Base-by-base conservation (phyloP, 139 green algal genomes). In the Chlorella sorokiniana region DNA sequence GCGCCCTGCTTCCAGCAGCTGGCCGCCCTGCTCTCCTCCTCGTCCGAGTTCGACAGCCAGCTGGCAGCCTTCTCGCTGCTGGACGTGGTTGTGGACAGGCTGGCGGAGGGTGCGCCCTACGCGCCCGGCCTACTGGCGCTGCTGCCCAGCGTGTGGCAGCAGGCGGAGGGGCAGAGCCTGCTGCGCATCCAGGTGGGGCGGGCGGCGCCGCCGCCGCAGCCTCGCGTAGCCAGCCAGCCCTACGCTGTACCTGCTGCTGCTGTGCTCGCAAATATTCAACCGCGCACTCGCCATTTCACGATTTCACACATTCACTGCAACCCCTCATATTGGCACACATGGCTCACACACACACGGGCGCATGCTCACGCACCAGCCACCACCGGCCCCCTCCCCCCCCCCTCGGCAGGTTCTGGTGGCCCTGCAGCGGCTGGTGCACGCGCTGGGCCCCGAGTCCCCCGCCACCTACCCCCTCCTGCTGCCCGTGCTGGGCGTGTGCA, bases 401-500 rank as follows among this genome's bases (percentile, higher is more conserved):
- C 6, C 1, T 2, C 0, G 56, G 42, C 90, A 97, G 91, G 86
- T 97, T 6, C 84, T 97, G 69, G 56, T 91, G 42, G 87, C 89
- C 9, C 82, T 97, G 23, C 88, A 94, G 81, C 87, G 91, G 44
- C 86, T 98, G 61, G 75, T 97, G 59, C 91, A 96, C 81, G 88
- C 90, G 20, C 63, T 96, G 42, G 94, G 93, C 29, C 6, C 69
- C 3, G 87, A 91, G 27, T 94, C 88, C 3, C 48, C 78, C 0
- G 81, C 76, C 16, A 65, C 79, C 9, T 92, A 94, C 82, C 74
- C 65, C 27, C 79, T 97, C 23, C 62, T 98, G 48, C 69, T 96
- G 44, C 93, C 93, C 5, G 70, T 96, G 75, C 85, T 97, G 45
- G 35, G 65, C 25, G 82, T 91, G 52, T 89, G 86, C 48, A 92